Conservation (phyloP, 306 rosid genomes). For the Citrullus amarus region DNA sequence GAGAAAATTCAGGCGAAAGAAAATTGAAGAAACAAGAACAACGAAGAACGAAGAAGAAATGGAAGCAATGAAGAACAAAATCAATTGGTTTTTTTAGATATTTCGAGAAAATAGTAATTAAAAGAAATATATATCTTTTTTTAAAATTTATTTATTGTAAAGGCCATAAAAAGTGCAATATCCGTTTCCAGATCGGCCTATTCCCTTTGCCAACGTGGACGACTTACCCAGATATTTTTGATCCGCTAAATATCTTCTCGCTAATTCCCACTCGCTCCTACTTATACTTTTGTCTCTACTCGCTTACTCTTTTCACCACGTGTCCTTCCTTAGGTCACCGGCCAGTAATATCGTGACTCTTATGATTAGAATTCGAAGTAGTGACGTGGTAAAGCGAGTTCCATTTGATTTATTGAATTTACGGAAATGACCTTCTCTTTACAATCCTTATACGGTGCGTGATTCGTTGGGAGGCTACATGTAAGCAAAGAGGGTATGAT, state of each 20-base stretch:
- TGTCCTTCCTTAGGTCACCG: neutral
- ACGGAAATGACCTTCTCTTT: neutral
- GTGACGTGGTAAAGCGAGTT: neutral
- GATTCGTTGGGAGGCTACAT: slow-evolving; percentile 11
- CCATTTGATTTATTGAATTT: neutral
- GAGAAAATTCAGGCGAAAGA: slow-evolving; percentile 15
- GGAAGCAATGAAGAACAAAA: neutral
- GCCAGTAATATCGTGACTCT: neutral
- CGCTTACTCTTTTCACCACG: neutral
- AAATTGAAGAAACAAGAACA: slow-evolving; percentile 1
- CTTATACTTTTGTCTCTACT: neutral
- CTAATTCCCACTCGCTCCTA: neutral
- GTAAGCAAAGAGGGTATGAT: slow-evolving; percentile 2
- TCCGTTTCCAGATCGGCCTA: slow-evolving; percentile 24
- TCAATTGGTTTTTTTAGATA: slow-evolving; percentile 11
- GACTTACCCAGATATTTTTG: slow-evolving; percentile 26
- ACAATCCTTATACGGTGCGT: neutral
- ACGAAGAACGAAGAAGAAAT: slow-evolving; percentile 8
- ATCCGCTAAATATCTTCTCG: slow-evolving; percentile 24
- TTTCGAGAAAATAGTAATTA: slow-evolving; percentile 11
- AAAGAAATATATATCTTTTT: neutral
- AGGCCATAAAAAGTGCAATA: slow-evolving; percentile 30
- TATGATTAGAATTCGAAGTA: neutral
- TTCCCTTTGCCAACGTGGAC: slow-evolving; percentile 32
- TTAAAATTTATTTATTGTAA: neutral